Evolutionary conservation across 192 early-diverging fungal species (phyloP).

Genomic region (Jimgerdemannia lactiflua): DNA sequence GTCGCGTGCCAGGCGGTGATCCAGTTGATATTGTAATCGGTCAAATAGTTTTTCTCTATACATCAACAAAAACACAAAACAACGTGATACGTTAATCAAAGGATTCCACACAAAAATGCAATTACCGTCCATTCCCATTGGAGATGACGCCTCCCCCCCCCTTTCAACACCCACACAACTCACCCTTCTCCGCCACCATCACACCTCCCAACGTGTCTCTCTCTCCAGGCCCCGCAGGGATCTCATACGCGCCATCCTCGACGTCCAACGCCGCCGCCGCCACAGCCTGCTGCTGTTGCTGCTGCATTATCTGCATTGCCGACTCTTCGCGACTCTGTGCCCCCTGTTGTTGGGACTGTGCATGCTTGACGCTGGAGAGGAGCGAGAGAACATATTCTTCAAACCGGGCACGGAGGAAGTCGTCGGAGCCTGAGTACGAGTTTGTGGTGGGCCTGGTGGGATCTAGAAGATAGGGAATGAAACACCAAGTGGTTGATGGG

Average conservation of each 20-base stretch:
- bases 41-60: slow-evolving; percentile 49
- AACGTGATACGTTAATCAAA: too few relatives aligned
- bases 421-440: slow-evolving; percentile 72
- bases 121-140: slow-evolving; percentile 4
- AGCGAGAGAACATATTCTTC: slow-evolving; percentile 70
- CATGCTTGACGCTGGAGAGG: slow-evolving; percentile 62
- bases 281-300: background rate
- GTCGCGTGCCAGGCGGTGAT: slow-evolving; percentile 66
- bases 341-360: slow-evolving; percentile 30
- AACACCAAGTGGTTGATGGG: background rate
- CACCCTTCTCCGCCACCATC: too few relatives aligned
- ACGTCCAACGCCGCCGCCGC: background rate
- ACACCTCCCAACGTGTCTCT: too few relatives aligned
- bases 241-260: background rate
- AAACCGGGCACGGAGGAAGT: slow-evolving; percentile 71
- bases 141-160: too few relatives aligned
- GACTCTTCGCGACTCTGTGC: slow-evolving; percentile 8
- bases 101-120: too few relatives aligned
- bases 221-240: too few relatives aligned
- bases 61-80: too few relatives aligned
- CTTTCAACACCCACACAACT: too few relatives aligned
- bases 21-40: slow-evolving; percentile 64
- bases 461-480: slow-evolving; percentile 4
- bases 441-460: slow-evolving; percentile 47
- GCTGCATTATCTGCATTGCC: background rate